Evolutionary conservation across 2,329 filamentous ascomycete genomes (phyloP).

Genomic region (Exophiala sp.): DNA sequence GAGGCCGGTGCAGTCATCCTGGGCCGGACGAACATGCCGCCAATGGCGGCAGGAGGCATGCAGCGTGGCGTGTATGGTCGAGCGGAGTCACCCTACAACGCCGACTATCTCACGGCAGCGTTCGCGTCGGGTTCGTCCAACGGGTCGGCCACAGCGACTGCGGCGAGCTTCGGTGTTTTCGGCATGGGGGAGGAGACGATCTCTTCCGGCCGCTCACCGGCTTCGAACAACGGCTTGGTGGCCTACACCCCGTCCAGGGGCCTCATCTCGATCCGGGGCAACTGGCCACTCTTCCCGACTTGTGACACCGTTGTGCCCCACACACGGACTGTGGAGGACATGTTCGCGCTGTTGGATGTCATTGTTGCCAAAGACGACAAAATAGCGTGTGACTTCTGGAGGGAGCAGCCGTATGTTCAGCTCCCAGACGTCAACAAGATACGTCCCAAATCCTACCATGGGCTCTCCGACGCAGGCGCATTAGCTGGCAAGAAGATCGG

Average conservation of each 20-base stretch:
- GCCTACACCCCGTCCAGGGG: conserved; percentile 53
- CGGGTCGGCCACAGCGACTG: conserved; percentile 51
- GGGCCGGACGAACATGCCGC: conserved; percentile 40
- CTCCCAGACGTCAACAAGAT: conserved; percentile 32
- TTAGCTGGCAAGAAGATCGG: conserved; percentile 32
- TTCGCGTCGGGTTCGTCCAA: conserved; percentile 54
- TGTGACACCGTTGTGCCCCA: conserved; percentile 53
- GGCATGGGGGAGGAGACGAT: conserved; percentile 53
- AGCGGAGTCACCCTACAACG: conserved; percentile 56
- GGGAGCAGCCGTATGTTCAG: conserved; percentile 7
- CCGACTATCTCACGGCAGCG: conserved; percentile 48
- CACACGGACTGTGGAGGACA: conserved; percentile 46
- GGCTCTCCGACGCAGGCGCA: conserved; percentile 29
- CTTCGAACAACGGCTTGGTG: conserved; percentile 52
- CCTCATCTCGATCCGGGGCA: conserved; percentile 47
- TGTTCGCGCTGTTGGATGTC: conserved; percentile 36
- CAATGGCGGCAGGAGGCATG: conserved; percentile 58
- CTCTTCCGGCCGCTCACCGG: conserved; percentile 51
- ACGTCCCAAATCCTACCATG: conserved; percentile 35
- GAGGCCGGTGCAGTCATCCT: conserved; percentile 32
- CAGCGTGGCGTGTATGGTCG: conserved; percentile 56
- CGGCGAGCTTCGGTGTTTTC: conserved; percentile 49
- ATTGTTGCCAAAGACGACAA: conserved; percentile 17
- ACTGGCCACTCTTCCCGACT: conserved; percentile 52
- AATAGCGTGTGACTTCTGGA: conserved; percentile 20